Evolutionary conservation across 2,329 filamentous ascomycete species (phyloP).

Genomic region (Monosporascus sp.): DNA sequence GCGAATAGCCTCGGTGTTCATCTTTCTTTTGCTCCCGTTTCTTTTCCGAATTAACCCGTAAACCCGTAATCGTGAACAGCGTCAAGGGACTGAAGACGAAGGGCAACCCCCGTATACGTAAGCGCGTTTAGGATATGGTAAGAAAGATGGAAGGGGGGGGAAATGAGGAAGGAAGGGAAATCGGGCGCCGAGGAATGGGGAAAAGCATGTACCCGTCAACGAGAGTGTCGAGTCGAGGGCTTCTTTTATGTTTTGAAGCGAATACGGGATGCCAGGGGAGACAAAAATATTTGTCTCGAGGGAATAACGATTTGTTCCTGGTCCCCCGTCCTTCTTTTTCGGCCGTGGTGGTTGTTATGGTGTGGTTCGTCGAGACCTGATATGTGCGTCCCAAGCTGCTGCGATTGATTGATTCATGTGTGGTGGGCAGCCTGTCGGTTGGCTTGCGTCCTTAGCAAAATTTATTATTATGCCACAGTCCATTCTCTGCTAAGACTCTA

Average conservation of each 20-base stretch:
- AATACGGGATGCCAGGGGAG: no score
- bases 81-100: neutral
- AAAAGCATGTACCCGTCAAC: neutral
- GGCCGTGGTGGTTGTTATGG: no score
- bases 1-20: constrained; percentile 72
- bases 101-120: neutral
- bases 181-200: neutral
- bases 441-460: no score
- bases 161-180: neutral
- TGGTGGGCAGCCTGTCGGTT: neutral
- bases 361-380: neutral
- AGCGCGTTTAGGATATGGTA: neutral
- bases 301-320: no score
- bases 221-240: neutral
- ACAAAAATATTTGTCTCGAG: no score
- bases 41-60: neutral
- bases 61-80: neutral
- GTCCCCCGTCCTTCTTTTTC: no score
- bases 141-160: neutral
- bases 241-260: no score
- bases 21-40: constrained; percentile 32
- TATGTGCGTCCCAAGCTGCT: neutral
- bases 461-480: no score
- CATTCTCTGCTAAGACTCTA: no score
- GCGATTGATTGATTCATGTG: neutral